Base-by-base conservation (phyloP, 2,329 filamentous ascomycete species). In the Sporothrix curviconia region DNA sequence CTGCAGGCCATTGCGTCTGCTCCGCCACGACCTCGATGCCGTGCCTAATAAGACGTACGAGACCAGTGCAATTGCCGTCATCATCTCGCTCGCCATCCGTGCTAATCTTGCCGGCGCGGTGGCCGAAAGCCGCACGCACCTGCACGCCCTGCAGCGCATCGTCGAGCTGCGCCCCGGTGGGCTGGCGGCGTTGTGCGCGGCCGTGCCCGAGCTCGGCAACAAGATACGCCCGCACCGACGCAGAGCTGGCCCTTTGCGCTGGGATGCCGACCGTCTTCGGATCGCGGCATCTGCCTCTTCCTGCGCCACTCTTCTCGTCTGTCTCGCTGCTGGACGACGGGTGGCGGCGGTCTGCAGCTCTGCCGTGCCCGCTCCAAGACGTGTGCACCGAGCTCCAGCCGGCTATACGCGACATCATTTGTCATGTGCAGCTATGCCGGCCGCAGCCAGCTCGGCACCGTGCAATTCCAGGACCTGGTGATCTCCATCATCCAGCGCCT, bases 401-500 rank as follows among this genome's bases (percentile, higher is more conserved):
- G 24, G 36, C 17, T 9, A 28, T 37, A 4, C 12, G 19, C 25
- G 37, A 53, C 37, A 32, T 32, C 12, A n/a, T 25, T 42, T 30
- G 24, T 37, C 4, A 22, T 53, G 30, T 40, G 36, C 24, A 32
- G 50, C 36, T 53, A 53, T 42, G 50, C 36, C 36, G 50, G 50
- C 50, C 19, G 25, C 36, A 9, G 44, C 28, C 28, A 34, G 32
- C 50, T 53, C 50, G 37, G 37, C 50, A 24, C 50, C 9, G 9
- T 53, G 15, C 7, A 32, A 15, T 53, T 42, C 36, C 50, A 53
- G 14, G 50, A 40, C 36, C 25, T 42, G 24, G 17, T 53, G n/a
- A 30, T 53, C 50, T 53, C 50, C 50, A 53, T 53, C 12, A 22
- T 42, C 36, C 50, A 53, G 50, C 50, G 50, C n/a, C 50, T 53